Percentiles rank a stretch among this genome's conserved stretches.
These are phyloP conservation scores for Penicillium dipodomyicola DNA, from an alignment of 495 filamentous ascomycete genomes.

Conservation along the genomic window DNA sequence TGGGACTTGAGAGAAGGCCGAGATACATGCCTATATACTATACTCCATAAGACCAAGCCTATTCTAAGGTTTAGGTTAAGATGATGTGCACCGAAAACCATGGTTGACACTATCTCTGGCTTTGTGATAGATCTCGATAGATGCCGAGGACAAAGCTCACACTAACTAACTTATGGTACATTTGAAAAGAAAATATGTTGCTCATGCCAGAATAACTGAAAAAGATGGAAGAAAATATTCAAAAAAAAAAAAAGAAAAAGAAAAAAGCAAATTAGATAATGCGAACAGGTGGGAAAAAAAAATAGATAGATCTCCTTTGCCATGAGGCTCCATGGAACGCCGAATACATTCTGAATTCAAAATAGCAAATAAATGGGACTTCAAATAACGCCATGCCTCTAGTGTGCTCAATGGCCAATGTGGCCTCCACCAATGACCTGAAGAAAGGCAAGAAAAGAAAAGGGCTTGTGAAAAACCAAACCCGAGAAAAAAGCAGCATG, in stretches of 20 bases:
- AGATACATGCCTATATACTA: neutral
- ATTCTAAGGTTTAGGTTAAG: too few relatives aligned
- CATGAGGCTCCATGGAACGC: slow-evolving; percentile 14
- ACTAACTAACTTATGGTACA: slow-evolving; percentile 16
- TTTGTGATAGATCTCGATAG: slow-evolving; percentile 2
- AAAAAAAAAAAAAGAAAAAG: too few relatives aligned
- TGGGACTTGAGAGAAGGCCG: neutral
- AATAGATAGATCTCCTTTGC: slow-evolving; percentile 5
- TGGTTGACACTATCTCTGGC: neutral
- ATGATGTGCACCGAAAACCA: slow-evolving; percentile 4
- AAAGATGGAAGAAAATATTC: neutral
- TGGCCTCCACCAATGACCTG: neutral
- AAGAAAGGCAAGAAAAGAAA: slow-evolving; percentile 3
- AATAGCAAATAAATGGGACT: slow-evolving; percentile 5
- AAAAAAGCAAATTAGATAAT: slow-evolving; percentile 4
- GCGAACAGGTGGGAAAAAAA: neutral
- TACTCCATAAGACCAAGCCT: neutral
- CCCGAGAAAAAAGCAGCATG: neutral
- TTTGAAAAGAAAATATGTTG: slow-evolving; percentile 9
- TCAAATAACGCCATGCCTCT: slow-evolving; percentile 11
- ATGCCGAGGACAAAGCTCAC: neutral
- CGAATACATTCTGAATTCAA: slow-evolving; percentile 7
- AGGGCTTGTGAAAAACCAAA: slow-evolving; percentile 8
- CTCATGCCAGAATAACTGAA: neutral
- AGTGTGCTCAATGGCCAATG: slow-evolving; percentile 14